Conservation (phyloP, 2,329 filamentous ascomycete genomes). For the Daldinia eschscholtzii region DNA sequence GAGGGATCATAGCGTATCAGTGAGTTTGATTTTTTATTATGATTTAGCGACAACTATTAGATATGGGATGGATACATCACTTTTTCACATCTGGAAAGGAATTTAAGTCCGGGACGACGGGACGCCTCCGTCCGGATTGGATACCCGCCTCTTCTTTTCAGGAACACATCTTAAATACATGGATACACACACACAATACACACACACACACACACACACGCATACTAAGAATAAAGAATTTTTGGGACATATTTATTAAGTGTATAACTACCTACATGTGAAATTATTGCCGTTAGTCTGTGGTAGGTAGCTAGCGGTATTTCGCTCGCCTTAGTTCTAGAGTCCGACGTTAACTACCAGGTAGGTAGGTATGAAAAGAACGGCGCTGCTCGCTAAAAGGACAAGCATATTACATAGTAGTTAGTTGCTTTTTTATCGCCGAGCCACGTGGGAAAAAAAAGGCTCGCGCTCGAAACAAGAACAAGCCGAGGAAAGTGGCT, state of each 20-base stretch:
- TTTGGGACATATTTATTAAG: neutral
- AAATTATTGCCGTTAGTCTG: neutral
- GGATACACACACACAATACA: neutral
- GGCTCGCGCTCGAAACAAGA: neutral
- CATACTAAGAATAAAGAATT: neutral
- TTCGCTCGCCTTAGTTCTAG: neutral
- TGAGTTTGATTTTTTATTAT: conserved; percentile 27
- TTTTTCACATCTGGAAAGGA: conserved; percentile 14
- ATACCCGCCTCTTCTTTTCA: conserved; percentile 5
- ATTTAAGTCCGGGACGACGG: conserved; percentile 6
- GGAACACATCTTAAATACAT: conserved; percentile 2
- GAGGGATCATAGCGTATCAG: conserved; percentile 5
- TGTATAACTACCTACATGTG: no score
- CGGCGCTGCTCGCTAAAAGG: neutral
- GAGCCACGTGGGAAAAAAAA: neutral
- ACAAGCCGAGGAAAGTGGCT: neutral
- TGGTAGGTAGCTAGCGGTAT: neutral
- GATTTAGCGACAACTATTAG: conserved; percentile 19
- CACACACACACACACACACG: neutral
- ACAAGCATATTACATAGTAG: neutral
- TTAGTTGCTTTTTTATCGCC: neutral
- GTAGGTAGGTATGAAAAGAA: neutral
- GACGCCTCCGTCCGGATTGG: conserved; percentile 8
- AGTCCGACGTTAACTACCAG: neutral
- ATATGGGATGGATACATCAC: conserved; percentile 20